Evolutionary conservation across 768 basidiomycete species (phyloP).

Genomic region (Leccinum boreale): DNA sequence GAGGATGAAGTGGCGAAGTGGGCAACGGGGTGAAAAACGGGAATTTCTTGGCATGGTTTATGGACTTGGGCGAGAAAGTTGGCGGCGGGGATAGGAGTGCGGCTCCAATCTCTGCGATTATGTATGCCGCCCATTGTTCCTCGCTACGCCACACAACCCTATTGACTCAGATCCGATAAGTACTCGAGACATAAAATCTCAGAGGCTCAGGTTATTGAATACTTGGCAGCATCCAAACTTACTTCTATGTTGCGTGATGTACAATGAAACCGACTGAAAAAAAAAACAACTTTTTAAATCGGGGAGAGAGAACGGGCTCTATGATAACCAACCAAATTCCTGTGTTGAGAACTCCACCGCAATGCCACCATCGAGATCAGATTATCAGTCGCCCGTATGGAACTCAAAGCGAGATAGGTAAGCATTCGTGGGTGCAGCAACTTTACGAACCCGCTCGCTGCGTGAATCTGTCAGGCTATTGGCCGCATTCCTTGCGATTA

Average conservation of each 20-base stretch:
- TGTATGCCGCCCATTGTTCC: constrained; percentile 3
- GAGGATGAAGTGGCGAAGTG: background rate
- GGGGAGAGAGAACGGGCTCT: background rate
- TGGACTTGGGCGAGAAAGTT: background rate
- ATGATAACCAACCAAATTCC: background rate
- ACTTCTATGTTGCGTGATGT: background rate
- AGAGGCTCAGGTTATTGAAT: background rate
- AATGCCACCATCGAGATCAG: constrained; percentile 2
- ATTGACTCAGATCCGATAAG: constrained; percentile 8
- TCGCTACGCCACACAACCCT: constrained; percentile 24
- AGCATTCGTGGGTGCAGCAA: constrained; percentile 1
- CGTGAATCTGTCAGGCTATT: background rate
- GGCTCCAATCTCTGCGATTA: background rate
- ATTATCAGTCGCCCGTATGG: background rate
- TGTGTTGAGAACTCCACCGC: background rate
- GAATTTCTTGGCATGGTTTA: background rate
- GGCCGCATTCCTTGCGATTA: constrained; percentile 2
- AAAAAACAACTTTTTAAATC: background rate
- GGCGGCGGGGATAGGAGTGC: background rate
- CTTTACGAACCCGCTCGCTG: background rate
- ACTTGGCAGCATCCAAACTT: background rate
- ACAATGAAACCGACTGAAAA: background rate
- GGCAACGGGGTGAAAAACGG: background rate
- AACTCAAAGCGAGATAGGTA: constrained; percentile 11
- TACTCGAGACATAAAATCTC: background rate